phyloP scores from a whole-genome alignment of 352 stramenopile species.

The Elongisporangium prolatum region DNA sequence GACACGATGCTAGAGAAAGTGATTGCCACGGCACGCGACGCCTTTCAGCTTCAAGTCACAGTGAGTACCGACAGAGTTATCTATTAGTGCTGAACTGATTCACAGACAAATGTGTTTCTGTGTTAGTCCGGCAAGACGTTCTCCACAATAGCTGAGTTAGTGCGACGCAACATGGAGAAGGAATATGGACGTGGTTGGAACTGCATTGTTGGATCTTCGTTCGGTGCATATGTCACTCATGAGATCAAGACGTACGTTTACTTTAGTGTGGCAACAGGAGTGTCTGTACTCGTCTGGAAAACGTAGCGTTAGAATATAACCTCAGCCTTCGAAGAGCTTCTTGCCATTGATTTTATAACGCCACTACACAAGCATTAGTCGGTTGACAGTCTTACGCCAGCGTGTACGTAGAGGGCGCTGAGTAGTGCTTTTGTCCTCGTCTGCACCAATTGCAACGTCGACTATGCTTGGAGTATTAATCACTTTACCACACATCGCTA shows the following conservation, averaged over 20 bases:
- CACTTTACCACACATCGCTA: slow-evolving; percentile 55
- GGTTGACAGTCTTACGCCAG: slow-evolving; percentile 34
- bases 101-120: neutral
- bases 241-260: slow-evolving; percentile 97
- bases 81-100: neutral
- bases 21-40: slow-evolving; percentile 84
- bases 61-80: no score
- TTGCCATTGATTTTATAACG: neutral
- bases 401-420: slow-evolving; percentile 11
- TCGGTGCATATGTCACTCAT: slow-evolving; percentile 93
- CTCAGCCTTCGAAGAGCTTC: neutral
- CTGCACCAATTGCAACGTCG: slow-evolving; percentile 1
- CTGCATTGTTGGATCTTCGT: slow-evolving; percentile 88
- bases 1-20: slow-evolving; percentile 92
- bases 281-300: slow-evolving; percentile 91
- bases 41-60: slow-evolving; percentile 88
- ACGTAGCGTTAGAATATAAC: slow-evolving; percentile 31
- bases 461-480: slow-evolving; percentile 43
- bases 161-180: slow-evolving; percentile 91
- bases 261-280: slow-evolving; percentile 88
- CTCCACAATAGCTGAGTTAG: slow-evolving; percentile 89
- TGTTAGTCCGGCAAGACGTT: slow-evolving; percentile 87
- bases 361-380: slow-evolving; percentile 43
- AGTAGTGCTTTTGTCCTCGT: slow-evolving; percentile 1
- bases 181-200: slow-evolving; percentile 92